Conservation (phyloP, 345 rosid species). For the Balakata baccata region DNA sequence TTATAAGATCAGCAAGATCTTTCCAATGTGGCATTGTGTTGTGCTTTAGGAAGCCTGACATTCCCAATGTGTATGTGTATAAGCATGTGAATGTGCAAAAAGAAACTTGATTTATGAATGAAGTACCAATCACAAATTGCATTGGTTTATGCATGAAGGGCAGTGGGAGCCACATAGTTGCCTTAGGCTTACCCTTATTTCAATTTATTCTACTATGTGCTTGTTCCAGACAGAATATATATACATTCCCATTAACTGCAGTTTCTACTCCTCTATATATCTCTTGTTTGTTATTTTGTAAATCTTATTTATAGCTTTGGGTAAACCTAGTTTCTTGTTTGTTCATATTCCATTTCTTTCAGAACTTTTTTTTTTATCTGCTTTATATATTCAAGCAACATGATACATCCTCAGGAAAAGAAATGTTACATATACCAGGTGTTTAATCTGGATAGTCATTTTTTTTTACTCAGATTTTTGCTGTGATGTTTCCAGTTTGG, state of each 20-base stretch:
- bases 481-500: slow-evolving; percentile 2
- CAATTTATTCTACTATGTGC: not conserved
- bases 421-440: not conserved
- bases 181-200: not conserved
- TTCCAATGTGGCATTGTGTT: not conserved
- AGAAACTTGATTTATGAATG: not conserved
- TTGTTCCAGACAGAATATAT: not conserved
- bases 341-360: not conserved
- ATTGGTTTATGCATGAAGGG: not conserved
- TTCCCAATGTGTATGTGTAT: not conserved
- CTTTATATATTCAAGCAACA: not conserved
- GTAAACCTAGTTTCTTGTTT: not conserved
- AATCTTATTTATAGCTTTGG: not conserved
- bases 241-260: not conserved
- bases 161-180: not conserved
- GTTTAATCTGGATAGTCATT: not conserved
- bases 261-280: not conserved
- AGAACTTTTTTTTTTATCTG: not conserved
- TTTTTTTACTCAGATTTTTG: not conserved
- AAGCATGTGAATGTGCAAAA: not conserved
- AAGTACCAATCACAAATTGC: not conserved
- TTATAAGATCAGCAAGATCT: not conserved
- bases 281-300: not conserved
- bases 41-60: not conserved
- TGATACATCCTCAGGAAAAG: not conserved